Evolutionary conservation across 345 rosid species (phyloP), one percentile per base, ranked within the genome.

Genomic region (Aquilaria yunnanensis): DNA sequence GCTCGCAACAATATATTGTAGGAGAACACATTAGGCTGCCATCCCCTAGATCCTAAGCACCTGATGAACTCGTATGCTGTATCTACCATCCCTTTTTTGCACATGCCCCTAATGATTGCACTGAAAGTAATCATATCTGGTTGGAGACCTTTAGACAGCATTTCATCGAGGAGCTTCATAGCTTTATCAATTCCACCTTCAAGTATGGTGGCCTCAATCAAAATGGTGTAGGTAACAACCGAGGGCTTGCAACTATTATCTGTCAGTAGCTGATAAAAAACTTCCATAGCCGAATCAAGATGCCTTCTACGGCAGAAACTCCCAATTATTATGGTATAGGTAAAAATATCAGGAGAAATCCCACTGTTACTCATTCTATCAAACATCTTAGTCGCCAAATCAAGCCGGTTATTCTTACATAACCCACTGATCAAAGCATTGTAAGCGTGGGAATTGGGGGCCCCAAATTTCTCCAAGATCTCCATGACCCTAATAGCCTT

Each of bases 361-460:
- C 90, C 96, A 58, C 80, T 82, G 48, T 75, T 75, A 64, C 77
- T 81, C 96, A 92, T 84, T 72, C 93, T 74, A 64, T 82, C 79
- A 34, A 92, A 76, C 60, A 87, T 83, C 32, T 49, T 78, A 2
- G 79, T 76, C 3, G 93, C 86, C 47, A 76, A 75, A n/a, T 82
- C 88, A 10, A 85, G 76, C 60, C 76, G 79, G 72, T 81, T 80
- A 23, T 82, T 76, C 81, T 92, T 92, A 70, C 96, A 87, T 54
- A 87, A 87, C 67, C 96, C 93, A 47, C 86, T 82, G 47, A 92
- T 87, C 79, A 92, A 62, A 0, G 88, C 96, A 73, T 92, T 92
- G 68, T 87, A 92, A 47, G 96, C 76, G 61, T 84, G 81, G 32
- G 84, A 84, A 74, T 92, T 96, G 64, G 93, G 96, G 29, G 82